Evolutionary conservation across 129 eudicot species (phyloP), one percentile per base, ranked within the genome.

Genomic region (Flaveria linearis): DNA sequence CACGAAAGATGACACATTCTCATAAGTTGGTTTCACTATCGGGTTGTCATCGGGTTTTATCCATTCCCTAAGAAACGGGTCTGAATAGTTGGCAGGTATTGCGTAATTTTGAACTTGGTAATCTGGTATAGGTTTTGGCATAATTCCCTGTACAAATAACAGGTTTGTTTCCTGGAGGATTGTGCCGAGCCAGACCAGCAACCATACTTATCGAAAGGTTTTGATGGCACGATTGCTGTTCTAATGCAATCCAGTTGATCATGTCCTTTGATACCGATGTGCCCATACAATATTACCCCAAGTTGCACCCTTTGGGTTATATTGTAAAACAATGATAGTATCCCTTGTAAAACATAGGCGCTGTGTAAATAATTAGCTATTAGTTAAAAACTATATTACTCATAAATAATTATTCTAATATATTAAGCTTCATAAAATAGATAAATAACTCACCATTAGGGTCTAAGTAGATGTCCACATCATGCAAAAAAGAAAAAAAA

Each of bases 171-270:
- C 79, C 84, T 0, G 92, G 92, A 86, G 86, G 56, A 88, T 84
- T 0, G 93, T 83, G 41, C 86, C 0, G 93, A 88, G 0, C 93
- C 93, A 7, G 93, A 83, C 93, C 90, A 86, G 56, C 80, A 68
- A 11, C 93, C 90, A 7, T 78, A 78, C 22, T 23, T 76, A 17
- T 88, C 93, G 9, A 74, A 86, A 0, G 79, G 80, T 25, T 75
- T 75, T 0, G 86, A 78, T n/a, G 93, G 93, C 5, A 56, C 68
- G 1, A 88, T 47, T 14, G 93, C 90, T 0, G 75, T 4, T 76
- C 71, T 22, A 83, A 63, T 2, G 73, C 77, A 1, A 63, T 73
- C 93, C 93, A 88, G 69, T 80, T 88, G 82, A 88, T 66, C 58
- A 88, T 57, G 76, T 88, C 92, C 20, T 69, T 80, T 10, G 92